A percentile compares a stretch with the other conserved stretches of the same genome.
Conservation (phyloP, 495 filamentous ascomycete species). For the Lindgomyces ingoldianus region DNA sequence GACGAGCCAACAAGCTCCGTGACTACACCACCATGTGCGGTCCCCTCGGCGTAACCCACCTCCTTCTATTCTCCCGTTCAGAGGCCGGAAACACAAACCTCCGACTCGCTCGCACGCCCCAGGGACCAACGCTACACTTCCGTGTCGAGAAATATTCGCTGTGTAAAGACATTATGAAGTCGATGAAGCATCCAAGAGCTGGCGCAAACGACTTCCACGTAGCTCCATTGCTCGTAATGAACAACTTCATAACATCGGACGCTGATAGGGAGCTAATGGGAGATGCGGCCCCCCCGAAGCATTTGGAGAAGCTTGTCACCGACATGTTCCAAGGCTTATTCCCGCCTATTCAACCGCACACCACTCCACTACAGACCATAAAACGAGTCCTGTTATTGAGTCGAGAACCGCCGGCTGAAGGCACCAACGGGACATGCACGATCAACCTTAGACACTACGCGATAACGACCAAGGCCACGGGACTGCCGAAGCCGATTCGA, state of each 20-base stretch:
- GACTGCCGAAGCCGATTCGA: conserved; percentile 77
- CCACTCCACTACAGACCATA: conserved; percentile 83
- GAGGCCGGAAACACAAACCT: conserved; percentile 88
- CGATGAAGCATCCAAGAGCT: conserved; percentile 76
- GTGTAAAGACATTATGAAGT: conserved; percentile 81
- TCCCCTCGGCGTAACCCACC: conserved; percentile 88
- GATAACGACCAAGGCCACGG: conserved; percentile 84
- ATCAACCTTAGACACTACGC: conserved; percentile 92
- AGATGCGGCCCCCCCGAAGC: conserved; percentile 61
- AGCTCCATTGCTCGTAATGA: conserved; percentile 93
- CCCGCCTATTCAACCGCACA: conserved; percentile 91
- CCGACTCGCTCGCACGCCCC: conserved; percentile 82
- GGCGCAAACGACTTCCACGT: conserved; percentile 80
- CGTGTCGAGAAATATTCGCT: conserved; percentile 95
- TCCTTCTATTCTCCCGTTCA: conserved; percentile 92
- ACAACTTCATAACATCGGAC: conserved; percentile 83
- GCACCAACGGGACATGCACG: conserved; percentile 60
- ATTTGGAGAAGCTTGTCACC: conserved; percentile 90
- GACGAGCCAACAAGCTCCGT: conserved; percentile 82
- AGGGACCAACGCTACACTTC: conserved; percentile 92
- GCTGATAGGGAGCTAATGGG: conserved; percentile 48
- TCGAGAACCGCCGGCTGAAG: conserved; percentile 57
- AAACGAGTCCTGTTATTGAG: conserved; percentile 87
- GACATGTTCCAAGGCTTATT: conserved; percentile 96
- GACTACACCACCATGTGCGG: conserved; percentile 97